These are phyloP conservation scores for Cerrena zonata DNA, from an alignment of 1,284 basidiomycete genomes.

Conservation along the genomic window DNA sequence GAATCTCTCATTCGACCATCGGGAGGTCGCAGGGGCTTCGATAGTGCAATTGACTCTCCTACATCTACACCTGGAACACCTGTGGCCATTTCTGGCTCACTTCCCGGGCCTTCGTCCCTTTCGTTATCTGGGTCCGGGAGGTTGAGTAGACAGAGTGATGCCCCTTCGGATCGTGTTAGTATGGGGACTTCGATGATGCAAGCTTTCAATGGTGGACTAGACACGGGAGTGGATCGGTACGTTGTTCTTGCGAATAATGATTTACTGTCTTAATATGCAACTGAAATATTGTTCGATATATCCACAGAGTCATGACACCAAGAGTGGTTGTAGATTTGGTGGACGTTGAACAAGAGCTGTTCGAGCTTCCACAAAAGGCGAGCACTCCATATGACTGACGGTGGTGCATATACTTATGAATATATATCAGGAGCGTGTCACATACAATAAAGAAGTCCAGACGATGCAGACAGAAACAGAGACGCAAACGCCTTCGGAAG, in stretches of 20 bases:
- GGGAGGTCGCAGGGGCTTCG: constrained; percentile 31
- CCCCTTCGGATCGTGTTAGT: constrained; percentile 44
- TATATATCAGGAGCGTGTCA: constrained; percentile 65
- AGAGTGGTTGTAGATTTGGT: constrained; percentile 69
- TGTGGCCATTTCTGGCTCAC: constrained; percentile 32
- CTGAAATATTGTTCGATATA: too few species aligned
- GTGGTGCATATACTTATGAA: not conserved
- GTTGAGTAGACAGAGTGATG: constrained; percentile 62
- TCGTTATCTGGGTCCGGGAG: constrained; percentile 52
- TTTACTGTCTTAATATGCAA: constrained; percentile 5
- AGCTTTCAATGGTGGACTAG: constrained; percentile 51
- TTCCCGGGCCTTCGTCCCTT: constrained; percentile 41
- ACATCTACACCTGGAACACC: constrained; percentile 74
- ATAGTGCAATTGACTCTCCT: constrained; percentile 55
- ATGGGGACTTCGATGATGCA: constrained; percentile 43
- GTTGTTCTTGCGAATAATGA: constrained; percentile 16
- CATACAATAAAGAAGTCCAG: constrained; percentile 92
- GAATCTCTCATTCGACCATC: constrained; percentile 40
- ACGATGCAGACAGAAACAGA: constrained; percentile 62
- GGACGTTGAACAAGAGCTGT: constrained; percentile 82
- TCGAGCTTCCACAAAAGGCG: constrained; percentile 84
- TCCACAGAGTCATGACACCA: constrained; percentile 53
- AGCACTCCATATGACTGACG: constrained; percentile 9
- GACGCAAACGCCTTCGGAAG: constrained; percentile 49
- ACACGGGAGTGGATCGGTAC: constrained; percentile 63